phyloP scores from a whole-genome alignment of 495 filamentous ascomycete genomes.

The Bryoglossum gracile region DNA sequence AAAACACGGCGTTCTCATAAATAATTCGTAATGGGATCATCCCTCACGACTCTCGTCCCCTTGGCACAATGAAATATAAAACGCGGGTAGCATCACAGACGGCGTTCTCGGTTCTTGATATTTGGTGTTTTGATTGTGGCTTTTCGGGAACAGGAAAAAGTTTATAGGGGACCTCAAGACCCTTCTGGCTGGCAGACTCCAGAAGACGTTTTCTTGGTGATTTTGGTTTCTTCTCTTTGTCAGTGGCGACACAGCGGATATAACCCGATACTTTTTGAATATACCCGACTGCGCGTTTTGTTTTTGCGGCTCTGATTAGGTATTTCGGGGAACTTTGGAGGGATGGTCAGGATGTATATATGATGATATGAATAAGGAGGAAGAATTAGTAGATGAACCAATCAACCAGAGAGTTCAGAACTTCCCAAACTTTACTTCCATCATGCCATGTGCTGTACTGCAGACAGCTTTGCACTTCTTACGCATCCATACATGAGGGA shows the following conservation, averaged over 20 bases:
- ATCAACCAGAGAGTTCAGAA: no score
- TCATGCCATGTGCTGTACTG: no score
- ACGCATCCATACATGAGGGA: no score
- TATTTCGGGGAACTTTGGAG: no score
- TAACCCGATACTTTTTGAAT: constrained; percentile 16
- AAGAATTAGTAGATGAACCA: no score
- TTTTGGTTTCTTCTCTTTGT: constrained; percentile 14
- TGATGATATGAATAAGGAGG: no score
- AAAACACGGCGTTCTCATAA: constrained; percentile 8
- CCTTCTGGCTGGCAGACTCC: constrained; percentile 26
- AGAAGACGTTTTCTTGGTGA: constrained; percentile 23
- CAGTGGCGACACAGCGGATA: constrained; percentile 12
- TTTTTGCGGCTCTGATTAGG: no score
- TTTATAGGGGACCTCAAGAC: constrained; percentile 25
- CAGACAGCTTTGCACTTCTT: no score
- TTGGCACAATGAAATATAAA: constrained; percentile 10
- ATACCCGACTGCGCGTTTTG: constrained; percentile 11
- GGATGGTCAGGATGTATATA: no score
- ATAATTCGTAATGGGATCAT: no score
- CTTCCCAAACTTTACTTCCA: no score
- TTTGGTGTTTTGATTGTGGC: neutral
- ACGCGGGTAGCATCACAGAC: constrained; percentile 10
- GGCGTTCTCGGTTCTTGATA: constrained; percentile 7
- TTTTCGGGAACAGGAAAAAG: constrained; percentile 5
- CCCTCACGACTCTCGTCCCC: constrained; percentile 6